A percentile compares a stretch with the other conserved stretches of the same genome.
These are phyloP conservation scores for Cyclanthera cordifolia DNA, from an alignment of 306 rosid species.

Conservation along the genomic window DNA sequence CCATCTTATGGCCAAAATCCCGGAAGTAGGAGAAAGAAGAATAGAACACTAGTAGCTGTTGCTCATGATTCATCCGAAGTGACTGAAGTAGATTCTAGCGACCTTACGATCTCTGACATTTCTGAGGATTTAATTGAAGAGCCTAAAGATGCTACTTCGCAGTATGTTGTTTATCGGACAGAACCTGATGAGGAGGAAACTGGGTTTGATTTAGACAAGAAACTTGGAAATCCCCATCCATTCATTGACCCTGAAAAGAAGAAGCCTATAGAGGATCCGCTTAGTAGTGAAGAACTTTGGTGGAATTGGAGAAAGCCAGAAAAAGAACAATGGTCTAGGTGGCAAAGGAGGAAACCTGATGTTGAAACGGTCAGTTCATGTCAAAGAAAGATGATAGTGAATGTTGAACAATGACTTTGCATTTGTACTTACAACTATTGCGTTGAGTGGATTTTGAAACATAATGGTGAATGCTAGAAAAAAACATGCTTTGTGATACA, in stretches of 20 bases:
- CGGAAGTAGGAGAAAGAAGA: conserved; percentile 89
- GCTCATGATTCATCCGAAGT: conserved; percentile 24
- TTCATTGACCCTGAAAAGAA: conserved; percentile 65
- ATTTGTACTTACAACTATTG: not conserved
- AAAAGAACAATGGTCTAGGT: conserved; percentile 88
- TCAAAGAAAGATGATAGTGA: not conserved
- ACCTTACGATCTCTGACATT: conserved; percentile 24
- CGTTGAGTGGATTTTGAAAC: not conserved
- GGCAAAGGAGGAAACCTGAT: conserved; percentile 95
- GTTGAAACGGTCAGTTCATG: conserved; percentile 70
- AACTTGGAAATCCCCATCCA: conserved; percentile 71
- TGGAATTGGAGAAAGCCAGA: conserved; percentile 96
- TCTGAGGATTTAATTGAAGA: conserved; percentile 46
- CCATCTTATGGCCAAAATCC: conserved; percentile 81
- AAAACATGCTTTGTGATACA: no score
- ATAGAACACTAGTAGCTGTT: conserved; percentile 37
- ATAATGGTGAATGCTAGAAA: no score
- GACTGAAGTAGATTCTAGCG: conserved; percentile 29
- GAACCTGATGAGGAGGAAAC: conserved; percentile 58
- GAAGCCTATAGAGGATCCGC: conserved; percentile 57
- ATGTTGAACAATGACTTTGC: conserved; percentile 3
- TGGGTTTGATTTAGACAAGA: conserved; percentile 55
- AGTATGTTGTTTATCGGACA: conserved; percentile 65
- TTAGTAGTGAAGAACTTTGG: conserved; percentile 69
- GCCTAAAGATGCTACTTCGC: conserved; percentile 40